phyloP scores from a whole-genome alignment of 1,139 yeast species.

The Meyerozyma elateridarum region DNA sequence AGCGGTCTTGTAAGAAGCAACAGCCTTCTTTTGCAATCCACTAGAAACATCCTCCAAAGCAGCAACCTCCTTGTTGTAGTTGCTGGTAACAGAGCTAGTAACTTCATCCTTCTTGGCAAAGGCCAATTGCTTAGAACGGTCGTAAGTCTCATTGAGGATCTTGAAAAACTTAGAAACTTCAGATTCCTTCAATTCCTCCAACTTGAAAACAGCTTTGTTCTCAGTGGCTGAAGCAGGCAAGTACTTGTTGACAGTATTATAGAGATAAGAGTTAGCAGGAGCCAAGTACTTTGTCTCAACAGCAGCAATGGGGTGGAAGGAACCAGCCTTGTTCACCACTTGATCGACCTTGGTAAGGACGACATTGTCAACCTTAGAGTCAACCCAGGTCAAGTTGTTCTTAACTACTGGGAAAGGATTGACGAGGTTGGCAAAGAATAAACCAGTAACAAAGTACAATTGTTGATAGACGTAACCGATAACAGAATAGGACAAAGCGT shows the following conservation, averaged over 20 bases:
- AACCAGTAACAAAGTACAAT: slow-evolving; percentile 12
- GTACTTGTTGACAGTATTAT: slow-evolving; percentile 26
- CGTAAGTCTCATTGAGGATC: slow-evolving; percentile 13
- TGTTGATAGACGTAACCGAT: slow-evolving; percentile 21
- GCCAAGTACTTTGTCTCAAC: slow-evolving; percentile 23
- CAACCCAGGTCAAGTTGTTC: slow-evolving; percentile 23
- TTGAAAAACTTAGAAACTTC: slow-evolving; percentile 12
- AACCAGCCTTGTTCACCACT: slow-evolving; percentile 14
- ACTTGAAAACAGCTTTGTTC: slow-evolving; percentile 21
- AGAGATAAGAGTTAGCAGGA: slow-evolving; percentile 26
- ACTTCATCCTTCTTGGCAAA: slow-evolving; percentile 11
- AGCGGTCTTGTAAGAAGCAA: slow-evolving; percentile 35
- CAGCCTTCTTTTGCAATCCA: slow-evolving; percentile 22
- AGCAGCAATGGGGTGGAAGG: slow-evolving; percentile 14
- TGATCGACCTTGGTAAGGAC: slow-evolving; percentile 23
- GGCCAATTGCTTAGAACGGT: slow-evolving; percentile 12
- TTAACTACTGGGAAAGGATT: slow-evolving; percentile 21
- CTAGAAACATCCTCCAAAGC: slow-evolving; percentile 5
- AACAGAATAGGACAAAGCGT: slow-evolving; percentile 24
- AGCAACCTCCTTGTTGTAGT: slow-evolving; percentile 14
- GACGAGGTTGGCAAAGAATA: slow-evolving; percentile 18
- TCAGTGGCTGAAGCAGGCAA: slow-evolving; percentile 24
- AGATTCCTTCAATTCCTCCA: slow-evolving; percentile 16
- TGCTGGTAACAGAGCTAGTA: slow-evolving; percentile 11
- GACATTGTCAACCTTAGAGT: slow-evolving; percentile 23